phyloP scores from a whole-genome alignment of 345 rosid species.

The Raphanus sativus region DNA sequence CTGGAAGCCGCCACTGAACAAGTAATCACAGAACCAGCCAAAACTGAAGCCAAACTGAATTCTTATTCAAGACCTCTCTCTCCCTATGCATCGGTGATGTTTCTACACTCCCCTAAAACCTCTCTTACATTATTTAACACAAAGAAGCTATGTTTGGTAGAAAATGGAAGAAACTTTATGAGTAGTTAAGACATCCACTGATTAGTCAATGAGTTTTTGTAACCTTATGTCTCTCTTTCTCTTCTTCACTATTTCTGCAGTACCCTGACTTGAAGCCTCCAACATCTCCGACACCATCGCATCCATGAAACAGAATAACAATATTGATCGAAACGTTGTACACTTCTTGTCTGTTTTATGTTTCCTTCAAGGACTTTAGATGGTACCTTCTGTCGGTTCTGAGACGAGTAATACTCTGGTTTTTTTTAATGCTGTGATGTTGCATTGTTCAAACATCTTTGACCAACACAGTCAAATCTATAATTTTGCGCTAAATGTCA shows the following conservation, averaged over 20 bases:
- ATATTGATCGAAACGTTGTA: not conserved
- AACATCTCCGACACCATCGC: slow-evolving; percentile 81
- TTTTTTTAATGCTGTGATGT: not conserved
- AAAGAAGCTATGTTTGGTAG: not conserved
- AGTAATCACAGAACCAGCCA: slow-evolving; percentile 49
- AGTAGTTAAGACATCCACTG: not conserved
- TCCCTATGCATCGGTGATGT: slow-evolving; percentile 77
- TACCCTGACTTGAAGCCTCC: slow-evolving; percentile 97
- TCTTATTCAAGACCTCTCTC: slow-evolving; percentile 67
- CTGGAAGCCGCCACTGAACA: slow-evolving; percentile 51
- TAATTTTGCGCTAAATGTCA: not conserved
- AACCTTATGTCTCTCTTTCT: slow-evolving; percentile 15
- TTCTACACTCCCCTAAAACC: slow-evolving; percentile 19
- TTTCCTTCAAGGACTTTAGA: slow-evolving; percentile 14
- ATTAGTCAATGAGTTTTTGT: not conserved
- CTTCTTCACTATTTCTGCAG: slow-evolving; percentile 45
- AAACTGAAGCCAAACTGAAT: slow-evolving; percentile 52
- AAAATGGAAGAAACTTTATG: not conserved
- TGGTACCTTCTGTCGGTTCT: slow-evolving; percentile 16
- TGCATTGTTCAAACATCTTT: not conserved
- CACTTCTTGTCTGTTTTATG: slow-evolving; percentile 1
- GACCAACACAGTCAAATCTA: not conserved
- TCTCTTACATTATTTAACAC: not conserved
- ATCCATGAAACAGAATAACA: slow-evolving; percentile 44
- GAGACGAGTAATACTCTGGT: not conserved